Conservation (phyloP, 1,284 basidiomycete genomes). For the Gomphus sp. region DNA sequence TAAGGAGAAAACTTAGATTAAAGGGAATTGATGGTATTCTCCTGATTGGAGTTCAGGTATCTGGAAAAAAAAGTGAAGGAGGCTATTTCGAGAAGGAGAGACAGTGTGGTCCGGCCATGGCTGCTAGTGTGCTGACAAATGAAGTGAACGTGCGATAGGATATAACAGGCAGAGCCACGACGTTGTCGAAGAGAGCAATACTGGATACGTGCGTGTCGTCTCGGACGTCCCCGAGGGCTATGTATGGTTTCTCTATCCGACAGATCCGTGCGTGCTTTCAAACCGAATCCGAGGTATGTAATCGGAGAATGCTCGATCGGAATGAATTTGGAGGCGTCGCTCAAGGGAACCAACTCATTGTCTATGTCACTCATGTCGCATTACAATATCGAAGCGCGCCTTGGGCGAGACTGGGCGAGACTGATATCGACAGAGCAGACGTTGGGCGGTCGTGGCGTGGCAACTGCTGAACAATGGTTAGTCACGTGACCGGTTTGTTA, state of each 20-base stretch:
- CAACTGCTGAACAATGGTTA: too few relatives aligned
- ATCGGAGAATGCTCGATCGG: constrained; percentile 13
- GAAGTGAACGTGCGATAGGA: neutral
- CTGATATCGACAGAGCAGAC: too few relatives aligned
- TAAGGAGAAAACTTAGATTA: neutral
- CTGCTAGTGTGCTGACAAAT: neutral
- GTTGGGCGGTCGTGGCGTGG: too few relatives aligned
- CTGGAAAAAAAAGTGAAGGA: neutral
- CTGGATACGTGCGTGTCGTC: neutral
- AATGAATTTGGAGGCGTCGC: neutral
- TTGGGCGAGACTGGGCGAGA: neutral
- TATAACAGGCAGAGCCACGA: neutral
- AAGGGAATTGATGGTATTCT: neutral
- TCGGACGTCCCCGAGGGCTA: neutral
- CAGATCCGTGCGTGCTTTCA: constrained; percentile 13
- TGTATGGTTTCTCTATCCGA: neutral
- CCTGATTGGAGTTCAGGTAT: neutral
- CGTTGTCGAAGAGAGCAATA: neutral
- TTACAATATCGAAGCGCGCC: neutral
- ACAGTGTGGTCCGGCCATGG: too few relatives aligned
- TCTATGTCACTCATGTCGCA: neutral
- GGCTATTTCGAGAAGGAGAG: too few relatives aligned
- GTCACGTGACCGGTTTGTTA: too few relatives aligned
- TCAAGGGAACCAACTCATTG: neutral
- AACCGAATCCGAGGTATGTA: constrained; percentile 14